Base-by-base conservation (phyloP, 257 asterid species). In the Phtheirospermum japonicum region DNA sequence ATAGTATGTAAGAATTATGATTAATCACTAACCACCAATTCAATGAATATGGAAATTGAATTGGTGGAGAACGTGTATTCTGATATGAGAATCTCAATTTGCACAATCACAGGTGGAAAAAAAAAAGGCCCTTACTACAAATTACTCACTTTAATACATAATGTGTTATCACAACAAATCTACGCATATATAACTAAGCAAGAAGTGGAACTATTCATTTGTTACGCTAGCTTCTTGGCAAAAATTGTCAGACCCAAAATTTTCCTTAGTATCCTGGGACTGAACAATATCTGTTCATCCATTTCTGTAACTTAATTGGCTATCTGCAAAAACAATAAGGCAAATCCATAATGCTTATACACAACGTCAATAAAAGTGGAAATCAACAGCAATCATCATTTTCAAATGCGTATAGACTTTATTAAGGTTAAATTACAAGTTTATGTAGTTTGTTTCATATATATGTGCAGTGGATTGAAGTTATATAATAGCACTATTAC, bases 271-370 rank as follows among this genome's bases (percentile, higher is more conserved):
- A 31, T 23, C 23, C 62, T 40, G 63, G 45, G 57, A 46, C 46
- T 34, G 63, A 55, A 48, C 20, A 52, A 39, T 66, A 52, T 64
- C 40, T 12, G 59, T 49, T 45, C 67, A 11, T 66, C 51, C 51
- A 6, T 4, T 37, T 51, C 17, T 46, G 62, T 66, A 74, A 60
- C 30, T 72, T 70, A 75, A 20, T 48, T 64, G 6, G 86, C 81
- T 61, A 67, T 77, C 86, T 81, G 86, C 57, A 73, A 54, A 71
- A 57, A 30, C 13, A 69, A 36, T 3, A 40, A 39, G 16, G 58
- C 30, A 59, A 65, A 54, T 48, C 45, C 50, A 56, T 40, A 68
- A 45, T 43, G 48, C 42, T 4, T 19, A 31, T 23, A 58, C 19
- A 16, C 53, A 56, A 14, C 14, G 16, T 36, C 11, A n/a, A 33